A percentile compares a stretch with the other conserved stretches of the same genome.
phyloP scores from a whole-genome alignment of 345 rosid genomes.

The Crucihimalaya himalaica region DNA sequence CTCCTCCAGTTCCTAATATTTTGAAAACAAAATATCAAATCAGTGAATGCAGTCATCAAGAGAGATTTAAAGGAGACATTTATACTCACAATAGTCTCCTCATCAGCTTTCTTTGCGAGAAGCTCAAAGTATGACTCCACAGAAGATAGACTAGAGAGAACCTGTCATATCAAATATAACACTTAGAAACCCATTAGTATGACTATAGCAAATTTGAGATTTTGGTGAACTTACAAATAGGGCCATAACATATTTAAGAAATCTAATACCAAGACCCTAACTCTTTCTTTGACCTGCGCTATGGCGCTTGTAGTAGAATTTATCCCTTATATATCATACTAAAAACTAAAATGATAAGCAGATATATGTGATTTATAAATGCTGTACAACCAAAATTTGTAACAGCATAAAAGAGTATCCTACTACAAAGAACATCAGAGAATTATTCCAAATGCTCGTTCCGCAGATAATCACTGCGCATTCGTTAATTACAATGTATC shows the following conservation, averaged over 20 bases:
- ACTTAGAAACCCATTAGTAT: neutral
- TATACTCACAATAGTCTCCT: constrained; percentile 58
- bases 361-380: neutral
- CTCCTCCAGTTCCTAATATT: constrained; percentile 67
- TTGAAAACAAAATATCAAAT: constrained; percentile 21
- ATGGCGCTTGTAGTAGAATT: constrained; percentile 61
- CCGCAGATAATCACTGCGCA: neutral
- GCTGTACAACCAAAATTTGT: neutral
- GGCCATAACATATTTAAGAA: neutral
- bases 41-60: neutral
- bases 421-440: neutral
- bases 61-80: neutral
- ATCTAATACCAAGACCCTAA: neutral
- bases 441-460: neutral
- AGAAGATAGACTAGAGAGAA: constrained; percentile 66
- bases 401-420: neutral
- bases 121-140: constrained; percentile 65
- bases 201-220: neutral
- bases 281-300: constrained; percentile 43
- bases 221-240: neutral
- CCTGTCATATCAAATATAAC: constrained; percentile 43
- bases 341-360: neutral
- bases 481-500: neutral
- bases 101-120: constrained; percentile 51
- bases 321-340: constrained; percentile 43